These are phyloP conservation scores for Lonicera japonica DNA, from an alignment of 129 eudicot species.

Conservation along the genomic window DNA sequence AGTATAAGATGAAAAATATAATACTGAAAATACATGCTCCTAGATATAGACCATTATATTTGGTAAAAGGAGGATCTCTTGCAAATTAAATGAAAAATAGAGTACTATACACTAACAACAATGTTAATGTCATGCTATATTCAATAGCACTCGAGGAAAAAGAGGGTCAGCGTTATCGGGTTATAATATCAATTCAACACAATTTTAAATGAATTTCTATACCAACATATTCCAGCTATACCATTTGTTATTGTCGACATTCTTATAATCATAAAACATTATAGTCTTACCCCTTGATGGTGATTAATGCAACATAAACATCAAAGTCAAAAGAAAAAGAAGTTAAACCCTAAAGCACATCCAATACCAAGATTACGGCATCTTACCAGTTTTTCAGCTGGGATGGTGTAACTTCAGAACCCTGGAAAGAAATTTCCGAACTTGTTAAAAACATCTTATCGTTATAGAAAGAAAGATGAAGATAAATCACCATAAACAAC, in stretches of 20 bases:
- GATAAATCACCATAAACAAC: slow-evolving; percentile 1
- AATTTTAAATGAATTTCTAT: background rate
- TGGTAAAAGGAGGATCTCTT: too few species aligned
- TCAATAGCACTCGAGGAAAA: too few species aligned
- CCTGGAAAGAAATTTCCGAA: slow-evolving; percentile 41
- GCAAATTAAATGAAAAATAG: too few species aligned
- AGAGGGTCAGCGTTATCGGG: background rate
- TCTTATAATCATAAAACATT: background rate
- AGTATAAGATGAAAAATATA: too few species aligned
- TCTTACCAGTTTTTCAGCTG: slow-evolving; percentile 89
- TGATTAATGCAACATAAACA: too few species aligned
- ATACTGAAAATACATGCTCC: too few species aligned
- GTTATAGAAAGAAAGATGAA: background rate
- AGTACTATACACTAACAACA: too few species aligned
- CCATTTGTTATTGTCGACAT: background rate
- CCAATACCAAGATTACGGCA: background rate
- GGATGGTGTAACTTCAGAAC: slow-evolving; percentile 81
- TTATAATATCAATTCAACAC: background rate
- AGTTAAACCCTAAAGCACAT: background rate
- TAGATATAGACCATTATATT: too few species aligned
- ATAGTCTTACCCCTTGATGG: too few species aligned
- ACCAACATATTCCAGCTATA: background rate
- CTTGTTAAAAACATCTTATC: slow-evolving; percentile 6
- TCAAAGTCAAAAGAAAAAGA: background rate
- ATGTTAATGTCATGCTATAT: too few species aligned